Evolutionary conservation across 1,139 yeast species (phyloP).

Genomic region (Zygotorulaspora mrakii): DNA sequence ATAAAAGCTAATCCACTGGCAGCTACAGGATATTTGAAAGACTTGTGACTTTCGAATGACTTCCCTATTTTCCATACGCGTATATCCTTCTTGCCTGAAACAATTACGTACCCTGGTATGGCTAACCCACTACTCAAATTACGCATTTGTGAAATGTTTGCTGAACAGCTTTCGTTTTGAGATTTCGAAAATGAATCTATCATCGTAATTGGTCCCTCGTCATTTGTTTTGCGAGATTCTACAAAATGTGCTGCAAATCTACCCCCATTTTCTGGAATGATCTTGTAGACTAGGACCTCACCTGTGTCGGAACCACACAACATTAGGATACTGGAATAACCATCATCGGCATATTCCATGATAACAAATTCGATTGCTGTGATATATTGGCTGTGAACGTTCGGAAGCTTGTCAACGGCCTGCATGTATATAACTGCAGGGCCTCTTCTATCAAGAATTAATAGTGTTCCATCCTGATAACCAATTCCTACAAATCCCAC

Average conservation of each 20-base stretch:
- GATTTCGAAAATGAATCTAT: slow-evolving; percentile 57
- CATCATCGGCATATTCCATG: slow-evolving; percentile 59
- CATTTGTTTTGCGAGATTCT: slow-evolving; percentile 48
- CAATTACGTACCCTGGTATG: slow-evolving; percentile 60
- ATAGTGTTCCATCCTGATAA: slow-evolving; percentile 67
- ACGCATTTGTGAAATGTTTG: slow-evolving; percentile 56
- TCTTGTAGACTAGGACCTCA: slow-evolving; percentile 60
- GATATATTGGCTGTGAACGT: slow-evolving; percentile 38
- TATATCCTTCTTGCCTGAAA: slow-evolving; percentile 58
- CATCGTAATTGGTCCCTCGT: slow-evolving; percentile 47
- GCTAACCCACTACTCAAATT: slow-evolving; percentile 59
- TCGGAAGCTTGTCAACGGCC: slow-evolving; percentile 33
- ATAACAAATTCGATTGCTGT: slow-evolving; percentile 71
- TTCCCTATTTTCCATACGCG: slow-evolving; percentile 61
- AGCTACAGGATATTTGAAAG: slow-evolving; percentile 47
- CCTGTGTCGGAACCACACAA: slow-evolving; percentile 81
- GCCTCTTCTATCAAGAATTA: slow-evolving; percentile 79
- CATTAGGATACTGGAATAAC: slow-evolving; percentile 67
- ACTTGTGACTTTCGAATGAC: slow-evolving; percentile 56
- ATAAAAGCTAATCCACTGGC: slow-evolving; percentile 57
- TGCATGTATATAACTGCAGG: slow-evolving; percentile 71
- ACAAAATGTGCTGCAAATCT: slow-evolving; percentile 60
- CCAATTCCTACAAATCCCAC: slow-evolving; percentile 86
- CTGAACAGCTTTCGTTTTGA: slow-evolving; percentile 62
- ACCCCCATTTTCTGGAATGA: slow-evolving; percentile 66